Percentiles rank a stretch among this genome's conserved stretches.
Evolutionary conservation across 345 rosid species (phyloP).

Genomic region (Sonneratia alba): DNA sequence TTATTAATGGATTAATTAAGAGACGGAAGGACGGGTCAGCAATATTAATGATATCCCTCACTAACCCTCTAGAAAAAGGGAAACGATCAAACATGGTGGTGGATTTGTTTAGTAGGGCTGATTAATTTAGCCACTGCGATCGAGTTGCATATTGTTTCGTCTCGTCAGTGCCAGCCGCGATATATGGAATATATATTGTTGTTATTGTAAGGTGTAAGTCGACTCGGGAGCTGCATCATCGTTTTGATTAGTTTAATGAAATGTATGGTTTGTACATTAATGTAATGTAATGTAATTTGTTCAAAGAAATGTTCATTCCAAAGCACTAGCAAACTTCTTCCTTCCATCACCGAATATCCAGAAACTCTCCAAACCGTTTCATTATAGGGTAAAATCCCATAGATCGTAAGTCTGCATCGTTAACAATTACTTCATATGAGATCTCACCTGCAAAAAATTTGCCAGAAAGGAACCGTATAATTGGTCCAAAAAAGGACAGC

Average conservation of each 20-base stretch:
- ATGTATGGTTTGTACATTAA: not conserved
- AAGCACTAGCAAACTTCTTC: not conserved
- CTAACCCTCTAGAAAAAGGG: not conserved
- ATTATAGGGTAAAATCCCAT: too few species aligned
- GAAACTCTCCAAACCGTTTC: too few species aligned
- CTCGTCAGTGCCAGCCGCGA: not conserved
- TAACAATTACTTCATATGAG: too few species aligned
- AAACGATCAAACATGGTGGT: not conserved
- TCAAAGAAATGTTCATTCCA: constrained; percentile 3
- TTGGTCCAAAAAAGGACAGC: not conserved
- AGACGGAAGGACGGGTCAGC: not conserved
- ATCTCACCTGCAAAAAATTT: too few species aligned
- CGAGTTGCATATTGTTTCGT: not conserved
- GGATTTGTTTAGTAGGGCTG: not conserved
- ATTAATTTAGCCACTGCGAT: not conserved
- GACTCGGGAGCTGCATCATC: not conserved
- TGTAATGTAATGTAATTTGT: not conserved
- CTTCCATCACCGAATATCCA: too few species aligned
- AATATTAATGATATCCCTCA: not conserved
- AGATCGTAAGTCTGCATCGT: too few species aligned
- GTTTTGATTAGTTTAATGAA: not conserved
- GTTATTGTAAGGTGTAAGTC: not conserved
- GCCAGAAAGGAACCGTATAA: too few species aligned
- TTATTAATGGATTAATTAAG: not conserved
- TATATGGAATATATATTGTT: not conserved